These are phyloP conservation scores for Acmispon strigosus DNA, from an alignment of 306 rosid genomes.

Conservation along the genomic window DNA sequence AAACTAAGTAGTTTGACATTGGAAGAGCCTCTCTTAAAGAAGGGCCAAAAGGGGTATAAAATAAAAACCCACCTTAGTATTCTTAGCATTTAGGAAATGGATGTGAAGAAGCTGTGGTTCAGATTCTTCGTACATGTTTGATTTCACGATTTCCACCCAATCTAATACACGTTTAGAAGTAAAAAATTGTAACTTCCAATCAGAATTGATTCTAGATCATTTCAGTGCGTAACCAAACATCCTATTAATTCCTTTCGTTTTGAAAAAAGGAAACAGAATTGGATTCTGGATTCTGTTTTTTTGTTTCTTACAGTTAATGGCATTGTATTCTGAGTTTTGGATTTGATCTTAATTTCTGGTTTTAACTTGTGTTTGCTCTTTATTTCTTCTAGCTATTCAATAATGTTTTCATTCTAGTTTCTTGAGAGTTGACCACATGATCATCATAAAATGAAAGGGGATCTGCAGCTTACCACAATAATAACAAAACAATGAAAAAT, in stretches of 20 bases:
- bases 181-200: too few species aligned
- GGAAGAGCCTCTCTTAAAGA: not conserved
- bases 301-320: not conserved
- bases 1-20: constrained; percentile 1
- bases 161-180: too few species aligned
- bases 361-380: not conserved
- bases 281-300: not conserved
- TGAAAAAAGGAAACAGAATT: not conserved
- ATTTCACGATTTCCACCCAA: too few species aligned
- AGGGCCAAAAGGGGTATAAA: not conserved
- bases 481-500: too few species aligned
- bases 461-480: too few species aligned
- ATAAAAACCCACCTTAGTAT: not conserved
- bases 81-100: constrained; percentile 33
- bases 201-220: too few species aligned
- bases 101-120: constrained; percentile 37
- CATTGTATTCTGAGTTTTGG: not conserved
- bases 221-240: not conserved
- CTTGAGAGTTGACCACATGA: constrained; percentile 11
- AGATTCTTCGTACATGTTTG: not conserved
- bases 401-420: not conserved
- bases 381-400: not conserved
- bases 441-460: too few species aligned
- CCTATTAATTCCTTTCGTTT: not conserved
- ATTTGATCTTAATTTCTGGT: not conserved